Percentiles rank a stretch among this genome's conserved stretches.
Evolutionary conservation across 2,329 filamentous ascomycete species (phyloP).

Genomic region (Monosporascus ibericus): DNA sequence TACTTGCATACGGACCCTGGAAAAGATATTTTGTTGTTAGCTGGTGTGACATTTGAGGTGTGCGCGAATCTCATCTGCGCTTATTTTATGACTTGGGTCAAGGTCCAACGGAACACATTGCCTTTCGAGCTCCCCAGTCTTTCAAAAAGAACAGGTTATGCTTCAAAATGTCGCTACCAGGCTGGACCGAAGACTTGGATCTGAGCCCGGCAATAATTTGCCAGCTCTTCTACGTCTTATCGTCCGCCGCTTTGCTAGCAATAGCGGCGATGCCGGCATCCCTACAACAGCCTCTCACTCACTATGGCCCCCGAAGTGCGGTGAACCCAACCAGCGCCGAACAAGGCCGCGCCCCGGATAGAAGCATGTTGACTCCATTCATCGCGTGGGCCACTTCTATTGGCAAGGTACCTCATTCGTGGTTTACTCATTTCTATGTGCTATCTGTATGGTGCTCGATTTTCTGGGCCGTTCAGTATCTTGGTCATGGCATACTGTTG

Average conservation of each 20-base stretch:
- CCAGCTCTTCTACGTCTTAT: conserved; percentile 41
- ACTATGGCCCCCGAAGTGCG: conserved; percentile 43
- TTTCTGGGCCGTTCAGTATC: conserved; percentile 67
- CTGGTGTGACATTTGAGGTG: too few relatives aligned
- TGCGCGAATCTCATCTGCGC: too few relatives aligned
- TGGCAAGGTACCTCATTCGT: conserved; percentile 72
- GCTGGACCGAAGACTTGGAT: background rate
- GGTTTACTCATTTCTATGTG: conserved; percentile 86
- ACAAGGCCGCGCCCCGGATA: conserved; percentile 2
- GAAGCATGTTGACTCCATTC: conserved; percentile 16
- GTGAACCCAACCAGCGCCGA: conserved; percentile 1
- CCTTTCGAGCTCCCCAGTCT: too few relatives aligned
- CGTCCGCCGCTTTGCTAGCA: conserved; percentile 32
- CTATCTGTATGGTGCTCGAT: conserved; percentile 61
- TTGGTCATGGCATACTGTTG: conserved; percentile 48
- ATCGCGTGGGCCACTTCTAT: conserved; percentile 31
- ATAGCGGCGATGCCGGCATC: conserved; percentile 38
- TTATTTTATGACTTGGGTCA: too few relatives aligned
- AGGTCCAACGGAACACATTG: too few relatives aligned
- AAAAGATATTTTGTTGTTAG: too few relatives aligned
- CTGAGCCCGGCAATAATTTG: conserved; percentile 28
- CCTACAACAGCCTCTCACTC: conserved; percentile 38
- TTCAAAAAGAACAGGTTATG: background rate
- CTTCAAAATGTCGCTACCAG: background rate
- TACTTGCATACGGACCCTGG: too few relatives aligned